phyloP scores from a whole-genome alignment of 2,329 filamentous ascomycete species.

The Arthrobotrys pseudoclavata region DNA sequence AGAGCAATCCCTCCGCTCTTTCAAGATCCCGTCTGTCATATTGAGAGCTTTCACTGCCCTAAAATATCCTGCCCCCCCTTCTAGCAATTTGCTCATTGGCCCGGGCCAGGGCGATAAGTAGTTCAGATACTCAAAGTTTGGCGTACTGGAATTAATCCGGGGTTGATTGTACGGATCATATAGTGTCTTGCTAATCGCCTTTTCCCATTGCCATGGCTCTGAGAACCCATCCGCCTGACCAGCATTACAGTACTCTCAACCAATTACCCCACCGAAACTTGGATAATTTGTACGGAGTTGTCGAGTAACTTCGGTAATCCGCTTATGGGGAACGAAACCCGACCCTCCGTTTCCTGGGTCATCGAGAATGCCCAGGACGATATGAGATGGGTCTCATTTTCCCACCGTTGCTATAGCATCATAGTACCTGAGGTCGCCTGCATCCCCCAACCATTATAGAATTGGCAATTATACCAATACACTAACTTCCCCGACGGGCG shows the following conservation, averaged over 20 bases:
- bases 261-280: constrained; percentile 46
- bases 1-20: constrained; percentile 1
- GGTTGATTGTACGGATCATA: constrained; percentile 20
- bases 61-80: constrained; percentile 25
- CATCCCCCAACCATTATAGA: constrained; percentile 71
- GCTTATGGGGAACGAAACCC: constrained; percentile 37
- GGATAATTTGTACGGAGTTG: constrained; percentile 49
- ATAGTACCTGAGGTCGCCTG: constrained; percentile 67
- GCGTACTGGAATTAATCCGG: background rate
- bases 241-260: constrained; percentile 57
- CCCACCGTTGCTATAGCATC: constrained; percentile 67
- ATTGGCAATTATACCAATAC: constrained; percentile 71
- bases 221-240: constrained; percentile 15
- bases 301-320: constrained; percentile 20
- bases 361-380: constrained; percentile 49
- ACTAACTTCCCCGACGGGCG: constrained; percentile 65
- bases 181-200: constrained; percentile 33
- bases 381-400: constrained; percentile 66
- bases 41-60: constrained; percentile 42
- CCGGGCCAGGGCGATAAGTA: constrained; percentile 35
- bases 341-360: constrained; percentile 57
- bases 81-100: constrained; percentile 10
- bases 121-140: background rate
- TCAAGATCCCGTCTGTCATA: constrained; percentile 37
- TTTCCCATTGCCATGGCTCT: constrained; percentile 47